Evolutionary conservation across 2,329 filamentous ascomycete genomes (phyloP), one percentile per base, ranked within the genome.

Genomic region (Paecilomyces formosus): DNA sequence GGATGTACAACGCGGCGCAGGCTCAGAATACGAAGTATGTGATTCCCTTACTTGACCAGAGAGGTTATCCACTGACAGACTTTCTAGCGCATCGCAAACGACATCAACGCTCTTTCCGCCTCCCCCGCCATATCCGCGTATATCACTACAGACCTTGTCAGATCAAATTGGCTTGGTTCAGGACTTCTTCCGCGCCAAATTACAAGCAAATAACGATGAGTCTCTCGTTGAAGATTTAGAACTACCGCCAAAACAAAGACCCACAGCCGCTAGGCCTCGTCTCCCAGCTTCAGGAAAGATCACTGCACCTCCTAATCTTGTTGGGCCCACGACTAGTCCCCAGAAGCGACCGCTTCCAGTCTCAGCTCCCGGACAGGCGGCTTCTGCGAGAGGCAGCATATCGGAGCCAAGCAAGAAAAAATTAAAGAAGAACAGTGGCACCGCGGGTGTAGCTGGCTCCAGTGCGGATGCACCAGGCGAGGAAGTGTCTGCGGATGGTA

Each of bases 211-310:
- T 72, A 84, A 85, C 71, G 87, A 93, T 68, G 85, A 92, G 71
- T 86, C 91, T 51, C 82, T 99, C 64, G 80, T 96, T 56, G 94
- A 99, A 78, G 94, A 99, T 75, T 90, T 97, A 70, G 93, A 99
- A 65, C 79, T 99, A 24, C 94, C 95, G 15, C 85, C 88, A 57
- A 99, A 99, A 76, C 94, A 99, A 76, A 83, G 91, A 51, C 77
- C 75, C 21, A 77, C 72, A 60, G 72, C 75, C 53, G 66, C 72
- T 45, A 71, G 76, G 30, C 73, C 77, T 24, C 72, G 77, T 61
- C 70, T 79, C 51, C 77, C 77, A 26, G 76, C 76, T 30, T 77
- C 75, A 21, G 77, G 77, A 53, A 79, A 78, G 61, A 79, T 79
- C 35, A 72, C 69, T 7, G 69, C 72, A 1, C 66, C 68, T 28